A percentile compares a stretch with the other conserved stretches of the same genome.
These are phyloP conservation scores for Geotrichum ghanense DNA, from an alignment of 805 yeast species.

Conservation along the genomic window DNA sequence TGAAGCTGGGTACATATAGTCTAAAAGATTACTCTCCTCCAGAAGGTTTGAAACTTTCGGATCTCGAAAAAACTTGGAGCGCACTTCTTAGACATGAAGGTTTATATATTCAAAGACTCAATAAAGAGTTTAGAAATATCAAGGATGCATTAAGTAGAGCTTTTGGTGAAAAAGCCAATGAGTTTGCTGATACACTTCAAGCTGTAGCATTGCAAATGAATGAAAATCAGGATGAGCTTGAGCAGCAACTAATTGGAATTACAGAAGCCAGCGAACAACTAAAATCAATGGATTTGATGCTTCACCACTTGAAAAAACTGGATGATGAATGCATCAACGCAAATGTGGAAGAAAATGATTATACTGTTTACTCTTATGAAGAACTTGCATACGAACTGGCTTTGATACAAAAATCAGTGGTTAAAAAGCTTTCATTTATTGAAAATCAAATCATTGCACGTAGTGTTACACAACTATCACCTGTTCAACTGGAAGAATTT, in stretches of 20 bases:
- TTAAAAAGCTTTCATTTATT: slow-evolving; percentile 31
- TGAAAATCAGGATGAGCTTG: slow-evolving; percentile 26
- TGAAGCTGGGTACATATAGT: slow-evolving; percentile 27
- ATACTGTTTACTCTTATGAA: slow-evolving; percentile 25
- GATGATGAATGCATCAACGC: slow-evolving; percentile 23
- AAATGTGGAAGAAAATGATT: slow-evolving; percentile 29
- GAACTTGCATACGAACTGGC: slow-evolving; percentile 30
- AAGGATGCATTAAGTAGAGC: slow-evolving; percentile 23
- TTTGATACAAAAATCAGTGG: slow-evolving; percentile 28
- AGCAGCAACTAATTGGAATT: slow-evolving; percentile 28
- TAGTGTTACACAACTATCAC: slow-evolving; percentile 24
- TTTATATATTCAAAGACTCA: slow-evolving; percentile 21
- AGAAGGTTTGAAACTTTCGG: slow-evolving; percentile 18
- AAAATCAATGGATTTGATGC: slow-evolving; percentile 24
- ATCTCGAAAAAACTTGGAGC: slow-evolving; percentile 26
- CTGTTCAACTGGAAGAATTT: slow-evolving; percentile 31
- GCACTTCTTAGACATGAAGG: slow-evolving; percentile 24
- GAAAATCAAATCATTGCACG: slow-evolving; percentile 31
- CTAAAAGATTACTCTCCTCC: slow-evolving; percentile 28
- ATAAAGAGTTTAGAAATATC: slow-evolving; percentile 22
- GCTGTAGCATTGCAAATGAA: slow-evolving; percentile 20
- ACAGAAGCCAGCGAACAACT: slow-evolving; percentile 27
- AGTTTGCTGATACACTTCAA: slow-evolving; percentile 19
- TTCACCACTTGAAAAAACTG: slow-evolving; percentile 20
- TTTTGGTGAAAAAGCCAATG: slow-evolving; percentile 27